Conservation (phyloP, 108 stramenopile genomes). For the Discostella stelligeroides region DNA sequence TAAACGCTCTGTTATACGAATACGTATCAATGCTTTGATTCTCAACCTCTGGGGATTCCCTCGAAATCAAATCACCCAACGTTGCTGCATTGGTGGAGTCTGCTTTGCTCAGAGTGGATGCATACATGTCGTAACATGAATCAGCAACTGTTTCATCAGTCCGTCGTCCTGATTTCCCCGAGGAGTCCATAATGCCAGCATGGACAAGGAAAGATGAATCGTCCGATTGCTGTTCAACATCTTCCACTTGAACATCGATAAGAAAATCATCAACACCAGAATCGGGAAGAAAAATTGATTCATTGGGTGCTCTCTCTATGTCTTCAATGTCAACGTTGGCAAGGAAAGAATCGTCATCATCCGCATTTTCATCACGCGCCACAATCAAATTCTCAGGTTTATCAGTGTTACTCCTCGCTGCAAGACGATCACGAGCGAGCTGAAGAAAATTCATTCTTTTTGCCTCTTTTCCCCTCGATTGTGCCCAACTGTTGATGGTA, state of each 20-base stretch:
- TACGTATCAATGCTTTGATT: constrained; percentile 21
- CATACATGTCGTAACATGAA: constrained; percentile 15
- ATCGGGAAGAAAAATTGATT: neutral
- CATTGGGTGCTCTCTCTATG: neutral
- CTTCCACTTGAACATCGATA: neutral
- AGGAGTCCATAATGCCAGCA: constrained; percentile 12
- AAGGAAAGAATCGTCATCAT: constrained; percentile 24
- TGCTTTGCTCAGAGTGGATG: constrained; percentile 29
- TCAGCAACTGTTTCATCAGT: neutral
- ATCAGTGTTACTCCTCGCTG: neutral
- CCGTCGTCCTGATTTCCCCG: neutral
- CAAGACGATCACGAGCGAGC: constrained; percentile 10
- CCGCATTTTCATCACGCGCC: neutral
- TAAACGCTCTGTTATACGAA: constrained; percentile 22
- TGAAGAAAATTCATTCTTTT: constrained; percentile 8
- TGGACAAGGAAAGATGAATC: constrained; percentile 28
- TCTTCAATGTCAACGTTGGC: constrained; percentile 22
- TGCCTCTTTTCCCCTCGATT: neutral
- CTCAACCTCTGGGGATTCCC: constrained; percentile 8
- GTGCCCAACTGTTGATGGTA: neutral
- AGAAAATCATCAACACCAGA: constrained; percentile 8
- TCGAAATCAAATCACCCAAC: constrained; percentile 16
- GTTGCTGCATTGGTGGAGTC: constrained; percentile 16
- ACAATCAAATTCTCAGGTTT: too few relatives aligned
- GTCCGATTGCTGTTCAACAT: constrained; percentile 7